Base-by-base conservation (phyloP, 2,329 filamentous ascomycete genomes). In the Podosphaera leucotricha region DNA sequence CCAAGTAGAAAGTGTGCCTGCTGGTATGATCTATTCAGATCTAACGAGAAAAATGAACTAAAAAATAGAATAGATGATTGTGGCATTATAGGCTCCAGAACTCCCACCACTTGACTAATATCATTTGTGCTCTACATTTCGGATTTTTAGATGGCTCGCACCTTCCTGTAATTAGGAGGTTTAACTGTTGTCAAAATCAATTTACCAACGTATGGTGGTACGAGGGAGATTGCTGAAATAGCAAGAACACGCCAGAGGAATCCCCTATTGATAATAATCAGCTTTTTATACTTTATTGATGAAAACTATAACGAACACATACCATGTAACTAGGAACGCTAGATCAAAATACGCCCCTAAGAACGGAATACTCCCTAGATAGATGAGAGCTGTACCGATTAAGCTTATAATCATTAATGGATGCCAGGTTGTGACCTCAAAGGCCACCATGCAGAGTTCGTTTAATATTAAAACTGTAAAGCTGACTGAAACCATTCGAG, bases 341-440 rank as follows among this genome's bases (percentile, higher is more conserved):
- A 95, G 68, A 56, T 95, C 84, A 61, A 90, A 94, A 59, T 95
- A 95, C n/a, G 70, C 49, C 69, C 79, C 80, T 19, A 98, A 61
- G 54, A 94, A 92, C 2, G 90, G 90, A 18, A 95, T 67, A 35
- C 75, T 84, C 2, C 75, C 83, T 21, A 86, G 66, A 55, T 82
- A 98, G n/a, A 87, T 59, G 22, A 79, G 59, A 38, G 81, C 77
- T 0, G 90, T 98, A 13, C 83, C 86, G 5, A 93, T 56, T 48
- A 95, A 80, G 51, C 71, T 78, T 43, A 82, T 64, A 44, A 92
- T 77, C 86, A 95, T 95, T 49, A 87, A 68, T 35, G 80, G 80
- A 60, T 95, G 90, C 90, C 90, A 98, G 0, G 90, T 98, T 2
- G 84, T 93, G 53, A 98, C 82, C 58, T 93, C 82, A 47, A 92